phyloP scores from a whole-genome alignment of 805 yeast species.

The Ogataea chonburiensis region DNA sequence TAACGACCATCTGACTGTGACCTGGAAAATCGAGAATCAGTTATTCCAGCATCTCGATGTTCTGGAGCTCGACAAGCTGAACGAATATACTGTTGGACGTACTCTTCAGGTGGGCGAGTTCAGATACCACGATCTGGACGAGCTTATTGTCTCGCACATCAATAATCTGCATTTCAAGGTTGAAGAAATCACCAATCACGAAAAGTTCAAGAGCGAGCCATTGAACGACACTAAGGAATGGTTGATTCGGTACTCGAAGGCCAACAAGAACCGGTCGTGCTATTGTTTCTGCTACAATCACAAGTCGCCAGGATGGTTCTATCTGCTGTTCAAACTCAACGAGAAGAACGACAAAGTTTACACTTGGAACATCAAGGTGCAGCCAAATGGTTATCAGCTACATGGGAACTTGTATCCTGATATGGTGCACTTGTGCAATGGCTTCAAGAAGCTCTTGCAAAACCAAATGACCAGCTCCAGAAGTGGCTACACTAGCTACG shows the following conservation, averaged over 20 bases:
- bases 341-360: conserved; percentile 59
- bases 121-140: conserved; percentile 85
- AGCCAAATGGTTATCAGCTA: conserved; percentile 80
- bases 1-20: conserved; percentile 79
- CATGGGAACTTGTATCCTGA: conserved; percentile 84
- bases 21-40: conserved; percentile 94
- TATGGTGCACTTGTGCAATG: conserved; percentile 85
- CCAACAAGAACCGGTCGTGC: conserved; percentile 85
- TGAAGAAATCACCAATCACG: conserved; percentile 80
- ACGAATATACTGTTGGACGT: conserved; percentile 60
- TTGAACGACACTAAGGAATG: conserved; percentile 78
- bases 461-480: conserved; percentile 28
- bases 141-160: conserved; percentile 82
- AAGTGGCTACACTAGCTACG: conserved; percentile 21
- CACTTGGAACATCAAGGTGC: conserved; percentile 90
- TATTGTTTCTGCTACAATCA: conserved; percentile 90
- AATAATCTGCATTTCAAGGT: conserved; percentile 81
- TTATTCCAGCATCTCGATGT: conserved; percentile 90
- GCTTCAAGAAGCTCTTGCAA: conserved; percentile 66
- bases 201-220: conserved; percentile 83
- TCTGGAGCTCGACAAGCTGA: conserved; percentile 66
- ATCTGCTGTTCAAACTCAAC: conserved; percentile 79
- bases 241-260: conserved; percentile 85
- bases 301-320: conserved; percentile 91
- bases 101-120: conserved; percentile 61